Conservation (phyloP, 2,329 filamentous ascomycete genomes). For the Sphaceloma murrayae region DNA sequence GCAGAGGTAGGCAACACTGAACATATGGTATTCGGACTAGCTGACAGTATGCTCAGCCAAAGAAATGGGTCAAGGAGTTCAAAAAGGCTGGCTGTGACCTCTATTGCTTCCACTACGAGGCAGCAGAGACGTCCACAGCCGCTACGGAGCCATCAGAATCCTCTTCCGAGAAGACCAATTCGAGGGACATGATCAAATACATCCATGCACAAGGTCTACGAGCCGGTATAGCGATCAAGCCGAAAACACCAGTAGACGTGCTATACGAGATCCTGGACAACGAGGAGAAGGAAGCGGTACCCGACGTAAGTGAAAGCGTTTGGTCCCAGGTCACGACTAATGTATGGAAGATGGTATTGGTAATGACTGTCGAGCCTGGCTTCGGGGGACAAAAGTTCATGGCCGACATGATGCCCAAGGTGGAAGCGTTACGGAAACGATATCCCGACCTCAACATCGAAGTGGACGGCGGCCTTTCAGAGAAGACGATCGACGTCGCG, state of each 20-base stretch:
- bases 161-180: constrained; percentile 64
- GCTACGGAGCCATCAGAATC: constrained; percentile 66
- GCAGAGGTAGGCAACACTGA: constrained; percentile 73
- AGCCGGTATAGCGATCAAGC: constrained; percentile 93
- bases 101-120: constrained; percentile 99
- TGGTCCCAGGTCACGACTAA: too few relatives aligned
- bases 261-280: constrained; percentile 81
- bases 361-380: constrained; percentile 97
- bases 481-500: constrained; percentile 83
- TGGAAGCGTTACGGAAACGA: constrained; percentile 66
- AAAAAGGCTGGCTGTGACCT: constrained; percentile 88
- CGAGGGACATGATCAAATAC: constrained; percentile 75
- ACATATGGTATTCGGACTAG: too few relatives aligned
- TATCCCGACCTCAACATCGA: constrained; percentile 96
- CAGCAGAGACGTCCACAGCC: constrained; percentile 71
- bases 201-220: constrained; percentile 83
- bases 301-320: constrained; percentile 82
- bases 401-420: constrained; percentile 90
- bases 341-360: constrained; percentile 97
- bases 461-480: constrained; percentile 85
- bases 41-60: constrained; percentile 51
- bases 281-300: constrained; percentile 61
- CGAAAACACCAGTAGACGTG: constrained; percentile 80
- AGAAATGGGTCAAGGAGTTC: constrained; percentile 97
- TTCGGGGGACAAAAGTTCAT: constrained; percentile 99